phyloP scores from a whole-genome alignment of 2,329 filamentous ascomycete genomes.

The Mariannaea elegans region DNA sequence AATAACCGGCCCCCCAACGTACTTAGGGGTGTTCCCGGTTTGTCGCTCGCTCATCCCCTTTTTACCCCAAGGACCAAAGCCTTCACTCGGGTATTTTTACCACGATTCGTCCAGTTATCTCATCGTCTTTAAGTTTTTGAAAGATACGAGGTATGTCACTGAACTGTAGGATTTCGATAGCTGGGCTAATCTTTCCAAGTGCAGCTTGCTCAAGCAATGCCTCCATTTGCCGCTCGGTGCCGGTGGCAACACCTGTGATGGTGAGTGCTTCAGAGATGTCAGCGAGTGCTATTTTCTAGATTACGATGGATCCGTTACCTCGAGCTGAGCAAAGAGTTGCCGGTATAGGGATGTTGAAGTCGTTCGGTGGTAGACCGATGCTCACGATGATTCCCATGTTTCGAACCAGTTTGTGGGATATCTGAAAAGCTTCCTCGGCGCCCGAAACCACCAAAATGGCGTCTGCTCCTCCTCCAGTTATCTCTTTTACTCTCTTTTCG shows the following conservation, averaged over 20 bases:
- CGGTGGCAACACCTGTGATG: slow-evolving; percentile 25
- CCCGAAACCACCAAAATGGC: slow-evolving; percentile 40
- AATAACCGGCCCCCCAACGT: too few species aligned
- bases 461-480: slow-evolving; percentile 41
- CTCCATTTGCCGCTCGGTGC: slow-evolving; percentile 32
- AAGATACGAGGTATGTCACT: slow-evolving; percentile 16
- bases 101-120: slow-evolving; percentile 28
- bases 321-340: slow-evolving; percentile 35
- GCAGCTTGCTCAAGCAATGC: slow-evolving; percentile 20
- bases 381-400: slow-evolving; percentile 39
- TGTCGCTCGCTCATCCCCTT: too few species aligned
- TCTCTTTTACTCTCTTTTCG: slow-evolving; percentile 26
- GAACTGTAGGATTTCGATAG: slow-evolving; percentile 18
- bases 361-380: slow-evolving; percentile 39
- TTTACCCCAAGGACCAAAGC: neutral
- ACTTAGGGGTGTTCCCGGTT: too few species aligned
- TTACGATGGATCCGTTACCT: slow-evolving; percentile 9
- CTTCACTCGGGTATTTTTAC: slow-evolving; percentile 22
- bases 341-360: slow-evolving; percentile 39
- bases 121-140: slow-evolving; percentile 12
- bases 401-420: slow-evolving; percentile 35
- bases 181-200: slow-evolving; percentile 11
- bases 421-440: slow-evolving; percentile 35
- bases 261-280: slow-evolving; percentile 13
- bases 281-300: rapidly evolving